phyloP scores from a whole-genome alignment of 768 basidiomycete genomes.

The Panaeolus papilionaceus region DNA sequence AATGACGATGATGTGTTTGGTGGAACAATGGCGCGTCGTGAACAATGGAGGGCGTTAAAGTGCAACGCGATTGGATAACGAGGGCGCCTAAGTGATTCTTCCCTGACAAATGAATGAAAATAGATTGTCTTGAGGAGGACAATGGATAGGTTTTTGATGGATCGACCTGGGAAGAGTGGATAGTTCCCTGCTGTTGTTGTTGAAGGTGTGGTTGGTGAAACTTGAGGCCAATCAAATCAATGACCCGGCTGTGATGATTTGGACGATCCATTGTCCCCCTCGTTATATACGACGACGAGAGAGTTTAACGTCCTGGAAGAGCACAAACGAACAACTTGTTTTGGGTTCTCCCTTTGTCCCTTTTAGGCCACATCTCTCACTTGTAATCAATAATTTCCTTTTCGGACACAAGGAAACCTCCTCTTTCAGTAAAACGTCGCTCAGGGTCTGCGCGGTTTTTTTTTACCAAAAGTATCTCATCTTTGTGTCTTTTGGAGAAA shows the following conservation, averaged over 20 bases:
- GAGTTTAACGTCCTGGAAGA: conserved; percentile 21
- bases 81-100: neutral
- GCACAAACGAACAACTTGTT: conserved; percentile 40
- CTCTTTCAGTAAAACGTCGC: conserved; percentile 4
- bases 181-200: neutral
- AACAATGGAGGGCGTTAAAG: neutral
- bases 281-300: conserved; percentile 37
- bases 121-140: conserved; percentile 2
- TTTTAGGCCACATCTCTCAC: conserved; percentile 23
- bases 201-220: neutral
- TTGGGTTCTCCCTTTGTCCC: conserved; percentile 39
- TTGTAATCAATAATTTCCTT: conserved; percentile 19
- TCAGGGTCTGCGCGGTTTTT: neutral
- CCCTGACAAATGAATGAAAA: no score
- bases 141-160: neutral
- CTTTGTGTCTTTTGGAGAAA: neutral
- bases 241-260: conserved; percentile 23
- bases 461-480: neutral
- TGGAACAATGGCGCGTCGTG: neutral
- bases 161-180: neutral
- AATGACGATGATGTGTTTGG: neutral
- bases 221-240: conserved; percentile 24
- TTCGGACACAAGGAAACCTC: conserved; percentile 26
- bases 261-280: conserved; percentile 27
- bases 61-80: neutral